Evolutionary conservation across 805 yeast genomes (phyloP).

Genomic region (Cyberlindnera veronae): DNA sequence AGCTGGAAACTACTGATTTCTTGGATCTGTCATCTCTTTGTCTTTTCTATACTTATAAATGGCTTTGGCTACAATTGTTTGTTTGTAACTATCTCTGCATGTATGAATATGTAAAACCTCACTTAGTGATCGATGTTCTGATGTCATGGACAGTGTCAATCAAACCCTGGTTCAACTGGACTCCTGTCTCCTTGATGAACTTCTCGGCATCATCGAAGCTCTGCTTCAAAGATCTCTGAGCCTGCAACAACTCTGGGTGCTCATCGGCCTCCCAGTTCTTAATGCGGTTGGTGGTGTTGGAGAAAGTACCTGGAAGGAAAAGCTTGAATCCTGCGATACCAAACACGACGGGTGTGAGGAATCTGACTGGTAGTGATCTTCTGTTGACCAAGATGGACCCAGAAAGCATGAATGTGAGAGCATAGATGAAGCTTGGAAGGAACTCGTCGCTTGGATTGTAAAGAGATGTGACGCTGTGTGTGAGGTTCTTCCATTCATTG

Average conservation of each 20-base stretch:
- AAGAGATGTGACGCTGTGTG: slow-evolving; percentile 18
- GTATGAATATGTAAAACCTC: background rate
- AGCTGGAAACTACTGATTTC: slow-evolving; percentile 4
- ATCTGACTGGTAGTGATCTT: slow-evolving; percentile 46
- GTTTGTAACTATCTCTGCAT: background rate
- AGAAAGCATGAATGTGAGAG: slow-evolving; percentile 50
- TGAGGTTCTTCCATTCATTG: slow-evolving; percentile 24
- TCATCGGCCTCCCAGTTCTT: slow-evolving; percentile 32
- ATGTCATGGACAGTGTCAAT: slow-evolving; percentile 21
- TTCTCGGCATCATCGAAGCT: slow-evolving; percentile 20
- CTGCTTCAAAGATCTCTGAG: slow-evolving; percentile 25
- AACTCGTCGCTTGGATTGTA: slow-evolving; percentile 28
- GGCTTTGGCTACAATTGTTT: too few relatives aligned
- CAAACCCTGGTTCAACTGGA: slow-evolving; percentile 16
- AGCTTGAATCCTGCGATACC: slow-evolving; percentile 43
- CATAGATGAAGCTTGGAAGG: slow-evolving; percentile 52
- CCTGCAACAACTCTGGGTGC: slow-evolving; percentile 35
- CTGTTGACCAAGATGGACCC: slow-evolving; percentile 53
- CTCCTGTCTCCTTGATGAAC: slow-evolving; percentile 1
- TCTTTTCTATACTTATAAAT: too few relatives aligned
- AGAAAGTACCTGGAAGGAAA: slow-evolving; percentile 49
- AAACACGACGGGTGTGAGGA: slow-evolving; percentile 46
- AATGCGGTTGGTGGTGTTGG: slow-evolving; percentile 29
- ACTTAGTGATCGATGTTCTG: slow-evolving; percentile 17
- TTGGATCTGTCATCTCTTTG: too few relatives aligned